Evolutionary conservation across 139 green algal species (phyloP).

Genomic region (Chlamydomonas sphaeroides): DNA sequence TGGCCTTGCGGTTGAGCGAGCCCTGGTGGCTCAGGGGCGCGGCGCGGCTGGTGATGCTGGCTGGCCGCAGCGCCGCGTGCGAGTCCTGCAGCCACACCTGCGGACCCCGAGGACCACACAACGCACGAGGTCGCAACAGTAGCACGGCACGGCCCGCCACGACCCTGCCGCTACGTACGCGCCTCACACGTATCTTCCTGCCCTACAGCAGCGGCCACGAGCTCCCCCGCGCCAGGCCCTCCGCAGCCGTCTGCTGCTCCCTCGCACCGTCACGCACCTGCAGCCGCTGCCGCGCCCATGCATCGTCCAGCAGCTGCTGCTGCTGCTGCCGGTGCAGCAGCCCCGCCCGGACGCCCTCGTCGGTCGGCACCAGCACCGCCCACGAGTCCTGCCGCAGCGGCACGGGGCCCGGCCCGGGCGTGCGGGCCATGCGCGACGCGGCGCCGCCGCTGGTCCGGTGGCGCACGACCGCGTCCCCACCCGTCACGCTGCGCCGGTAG

Average conservation of each 20-base stretch:
- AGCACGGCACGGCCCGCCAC: too few species aligned
- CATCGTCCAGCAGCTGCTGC: slow-evolving; percentile 1
- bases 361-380: background rate
- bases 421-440: background rate
- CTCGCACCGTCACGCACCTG: too few species aligned
- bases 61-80: background rate
- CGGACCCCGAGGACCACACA: too few species aligned
- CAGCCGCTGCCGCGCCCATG: background rate
- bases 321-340: slow-evolving; percentile 1
- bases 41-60: background rate
- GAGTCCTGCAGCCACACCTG: slow-evolving; percentile 3
- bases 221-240: too few species aligned
- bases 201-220: too few species aligned
- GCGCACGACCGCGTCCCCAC: background rate
- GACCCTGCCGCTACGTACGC: too few species aligned
- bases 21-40: background rate
- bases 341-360: background rate
- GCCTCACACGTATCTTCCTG: too few species aligned
- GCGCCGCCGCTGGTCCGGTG: background rate
- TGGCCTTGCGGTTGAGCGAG: background rate
- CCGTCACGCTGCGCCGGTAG: too few species aligned
- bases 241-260: too few species aligned
- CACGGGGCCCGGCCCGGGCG: background rate
- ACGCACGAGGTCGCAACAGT: too few species aligned
- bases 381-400: background rate